These are phyloP conservation scores for Macrophomina phaseolina DNA, from an alignment of 2,329 filamentous ascomycete species.

Conservation along the genomic window DNA sequence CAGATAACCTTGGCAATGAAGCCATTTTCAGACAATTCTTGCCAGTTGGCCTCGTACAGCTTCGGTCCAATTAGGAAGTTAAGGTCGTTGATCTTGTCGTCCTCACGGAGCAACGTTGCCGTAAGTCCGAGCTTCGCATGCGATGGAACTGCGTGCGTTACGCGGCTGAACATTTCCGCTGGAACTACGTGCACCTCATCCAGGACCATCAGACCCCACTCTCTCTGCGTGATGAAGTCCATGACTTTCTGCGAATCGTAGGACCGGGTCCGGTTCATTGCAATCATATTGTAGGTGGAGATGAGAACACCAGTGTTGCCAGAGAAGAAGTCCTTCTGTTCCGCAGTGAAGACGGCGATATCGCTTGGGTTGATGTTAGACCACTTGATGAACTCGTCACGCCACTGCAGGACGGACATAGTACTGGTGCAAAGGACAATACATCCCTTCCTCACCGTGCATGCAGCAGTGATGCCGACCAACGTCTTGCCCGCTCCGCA, in stretches of 20 bases:
- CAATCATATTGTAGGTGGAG: slow-evolving; percentile 99
- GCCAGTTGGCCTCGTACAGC: slow-evolving; percentile 98
- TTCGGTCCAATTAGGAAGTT: slow-evolving; percentile 98
- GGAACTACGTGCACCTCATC: slow-evolving; percentile 99
- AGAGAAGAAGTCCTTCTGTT: slow-evolving; percentile 84
- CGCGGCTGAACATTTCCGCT: slow-evolving; percentile 92
- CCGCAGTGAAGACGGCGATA: slow-evolving; percentile 92
- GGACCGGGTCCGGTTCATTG: slow-evolving; percentile 82
- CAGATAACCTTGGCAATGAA: slow-evolving; percentile 98
- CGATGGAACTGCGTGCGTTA: slow-evolving; percentile 90
- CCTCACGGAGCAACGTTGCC: slow-evolving; percentile 90
- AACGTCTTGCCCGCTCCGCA: slow-evolving; percentile 97
- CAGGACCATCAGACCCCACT: slow-evolving; percentile 97
- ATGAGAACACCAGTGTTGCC: slow-evolving; percentile 95
- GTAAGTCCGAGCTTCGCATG: slow-evolving; percentile 95
- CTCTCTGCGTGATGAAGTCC: slow-evolving; percentile 84
- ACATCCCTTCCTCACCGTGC: slow-evolving; percentile 95
- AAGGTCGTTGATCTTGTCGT: slow-evolving; percentile 96
- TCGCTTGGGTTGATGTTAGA: slow-evolving; percentile 96
- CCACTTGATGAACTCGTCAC: slow-evolving; percentile 96
- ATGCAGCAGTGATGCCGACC: slow-evolving; percentile 97
- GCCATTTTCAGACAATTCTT: slow-evolving; percentile 95
- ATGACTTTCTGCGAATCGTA: slow-evolving; percentile 98
- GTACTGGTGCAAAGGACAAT: slow-evolving; percentile 96
- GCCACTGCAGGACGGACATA: slow-evolving; percentile 98